phyloP scores from a whole-genome alignment of 2,329 filamentous ascomycete genomes.

The Colletotrichum higginsianum region DNA sequence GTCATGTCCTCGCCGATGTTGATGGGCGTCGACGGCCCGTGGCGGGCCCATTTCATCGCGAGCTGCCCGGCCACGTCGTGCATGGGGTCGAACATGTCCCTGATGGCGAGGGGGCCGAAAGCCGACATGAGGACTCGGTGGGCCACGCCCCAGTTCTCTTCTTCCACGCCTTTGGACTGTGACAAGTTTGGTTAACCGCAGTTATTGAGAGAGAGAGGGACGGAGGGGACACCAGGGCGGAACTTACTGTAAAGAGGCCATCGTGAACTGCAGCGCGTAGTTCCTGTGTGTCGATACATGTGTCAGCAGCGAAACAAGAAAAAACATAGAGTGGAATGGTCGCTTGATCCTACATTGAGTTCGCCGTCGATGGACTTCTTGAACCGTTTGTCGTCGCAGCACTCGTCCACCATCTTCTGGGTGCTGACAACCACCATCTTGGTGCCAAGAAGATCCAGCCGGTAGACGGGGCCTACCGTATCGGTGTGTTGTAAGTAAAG shows the following conservation, averaged over 20 bases:
- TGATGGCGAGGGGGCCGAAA: slow-evolving; percentile 78
- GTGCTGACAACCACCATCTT: slow-evolving; percentile 66
- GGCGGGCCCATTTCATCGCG: slow-evolving; percentile 68
- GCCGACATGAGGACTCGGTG: slow-evolving; percentile 77
- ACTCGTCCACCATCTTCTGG: slow-evolving; percentile 72
- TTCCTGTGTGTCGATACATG: slow-evolving; percentile 50
- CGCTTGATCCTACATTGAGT: slow-evolving; percentile 49
- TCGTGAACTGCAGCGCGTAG: slow-evolving; percentile 71
- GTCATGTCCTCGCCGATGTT: slow-evolving; percentile 73
- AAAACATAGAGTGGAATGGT: fast-evolving
- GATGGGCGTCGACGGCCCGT: slow-evolving; percentile 60
- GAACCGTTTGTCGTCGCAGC: slow-evolving; percentile 77
- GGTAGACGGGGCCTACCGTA: slow-evolving; percentile 69
- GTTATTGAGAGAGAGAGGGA: too few relatives aligned
- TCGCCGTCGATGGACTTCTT: slow-evolving; percentile 67
- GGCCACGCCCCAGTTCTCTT: slow-evolving; percentile 62
- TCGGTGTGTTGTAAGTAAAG: not conserved
- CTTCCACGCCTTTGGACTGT: slow-evolving; percentile 23
- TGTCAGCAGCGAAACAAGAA: not conserved
- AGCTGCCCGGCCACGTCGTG: slow-evolving; percentile 67
- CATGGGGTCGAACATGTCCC: slow-evolving; percentile 69
- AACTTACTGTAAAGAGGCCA: slow-evolving; percentile 44
- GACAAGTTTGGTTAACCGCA: fast-evolving
- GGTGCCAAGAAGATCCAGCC: slow-evolving; percentile 64
- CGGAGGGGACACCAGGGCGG: not conserved